Evolutionary conservation across 1,139 yeast genomes (phyloP), one percentile per base, ranked within the genome.

Genomic region (Meyerozyma guilliermondii): DNA sequence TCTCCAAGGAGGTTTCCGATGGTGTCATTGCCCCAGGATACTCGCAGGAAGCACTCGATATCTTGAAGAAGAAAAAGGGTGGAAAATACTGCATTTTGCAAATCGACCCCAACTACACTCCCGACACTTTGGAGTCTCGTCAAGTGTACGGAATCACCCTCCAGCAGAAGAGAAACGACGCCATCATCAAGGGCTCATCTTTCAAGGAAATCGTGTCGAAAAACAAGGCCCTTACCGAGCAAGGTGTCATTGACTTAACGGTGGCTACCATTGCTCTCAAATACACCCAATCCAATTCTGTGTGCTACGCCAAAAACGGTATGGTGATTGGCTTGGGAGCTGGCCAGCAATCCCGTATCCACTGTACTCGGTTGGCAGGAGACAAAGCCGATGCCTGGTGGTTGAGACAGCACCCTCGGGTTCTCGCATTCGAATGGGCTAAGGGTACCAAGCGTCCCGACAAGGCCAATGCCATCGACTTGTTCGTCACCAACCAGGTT

Each of bases 341-440:
- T 47, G 98, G 98, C 55, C 98, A 92, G 76, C 98, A 92, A 74
- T 88, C 97, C 41, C 86, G 98, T 74, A 92, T 92, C 61, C 98
- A 92, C 76, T 92, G 98, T 75, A 92, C 98, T 44, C 84, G 98
- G 74, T 80, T 92, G 56, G 98, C 98, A 41, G 98, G 98, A 63
- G 98, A 92, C 61, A 92, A 92, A 77, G 97, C 98, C 51, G 97
- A 92, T 68, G 89, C 88, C 78, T 92, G 98, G 98, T 92, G 98
- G 98, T 78, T 92, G 62, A 86, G 98, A 76, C 98, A 92, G 68
- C 98, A 92, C 67, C 98, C 98, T 55, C 81, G 76, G 63, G 98
- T 92, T 17, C 73, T 92, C 46, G 94, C 75, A 20, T 85, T 92
- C 80, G 80, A 91, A 73, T 92, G 98, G 97, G 95, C 96, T 52